These are phyloP conservation scores for Cucurbita ficifolia DNA, from an alignment of 306 rosid species.

Conservation along the genomic window DNA sequence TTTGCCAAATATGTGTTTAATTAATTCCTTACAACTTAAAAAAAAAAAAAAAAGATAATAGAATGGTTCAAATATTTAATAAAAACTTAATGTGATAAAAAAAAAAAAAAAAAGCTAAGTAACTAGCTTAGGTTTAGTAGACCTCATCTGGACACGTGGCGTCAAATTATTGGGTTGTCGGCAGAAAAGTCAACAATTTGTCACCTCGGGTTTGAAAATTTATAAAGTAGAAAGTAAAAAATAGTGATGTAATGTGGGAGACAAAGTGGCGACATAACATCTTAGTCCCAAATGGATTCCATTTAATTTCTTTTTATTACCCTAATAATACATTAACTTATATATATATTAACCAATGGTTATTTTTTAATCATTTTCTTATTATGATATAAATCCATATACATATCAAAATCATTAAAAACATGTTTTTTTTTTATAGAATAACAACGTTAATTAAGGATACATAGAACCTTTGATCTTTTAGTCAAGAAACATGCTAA, in stretches of 20 bases:
- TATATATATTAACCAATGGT: not conserved
- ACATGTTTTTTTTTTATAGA: no score
- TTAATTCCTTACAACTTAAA: no score
- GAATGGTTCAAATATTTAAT: no score
- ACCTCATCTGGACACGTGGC: not conserved
- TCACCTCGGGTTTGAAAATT: not conserved
- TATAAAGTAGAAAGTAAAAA: not conserved
- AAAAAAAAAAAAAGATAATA: no score
- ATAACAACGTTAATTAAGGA: no score
- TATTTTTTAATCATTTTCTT: not conserved
- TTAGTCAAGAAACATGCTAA: no score
- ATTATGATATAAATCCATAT: no score
- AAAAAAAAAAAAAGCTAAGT: not conserved
- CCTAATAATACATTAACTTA: not conserved
- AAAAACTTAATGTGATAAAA: no score
- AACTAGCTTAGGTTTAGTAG: not conserved
- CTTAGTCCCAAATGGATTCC: not conserved
- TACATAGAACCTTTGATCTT: no score
- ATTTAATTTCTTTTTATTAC: not conserved
- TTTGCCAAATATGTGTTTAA: no score
- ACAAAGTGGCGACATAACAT: conserved; percentile 9
- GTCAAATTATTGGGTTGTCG: not conserved
- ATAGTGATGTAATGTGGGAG: conserved; percentile 6
- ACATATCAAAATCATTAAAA: no score
- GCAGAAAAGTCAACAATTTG: not conserved